A percentile compares a stretch with the other conserved stretches of the same genome.
Evolutionary conservation across 768 basidiomycete species (phyloP).

Genomic region (Leccinum aurantiacum): DNA sequence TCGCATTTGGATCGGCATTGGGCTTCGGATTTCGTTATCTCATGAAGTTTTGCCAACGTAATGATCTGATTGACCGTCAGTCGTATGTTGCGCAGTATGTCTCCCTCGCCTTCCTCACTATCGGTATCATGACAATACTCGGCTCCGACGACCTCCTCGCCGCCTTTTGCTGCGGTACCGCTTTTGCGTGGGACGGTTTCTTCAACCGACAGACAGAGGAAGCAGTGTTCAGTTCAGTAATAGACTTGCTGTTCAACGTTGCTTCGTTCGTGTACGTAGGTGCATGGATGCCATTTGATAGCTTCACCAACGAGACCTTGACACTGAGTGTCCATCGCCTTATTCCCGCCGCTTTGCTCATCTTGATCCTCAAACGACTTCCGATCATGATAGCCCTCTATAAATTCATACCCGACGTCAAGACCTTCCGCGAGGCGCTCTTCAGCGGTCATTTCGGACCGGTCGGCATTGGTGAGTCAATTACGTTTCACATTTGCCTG

Average conservation of each 20-base stretch:
- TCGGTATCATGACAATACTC: constrained; percentile 80
- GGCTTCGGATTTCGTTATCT: constrained; percentile 82
- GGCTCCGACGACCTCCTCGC: constrained; percentile 94
- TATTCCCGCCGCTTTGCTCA: constrained; percentile 74
- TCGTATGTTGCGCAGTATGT: constrained; percentile 94
- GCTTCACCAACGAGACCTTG: constrained; percentile 64
- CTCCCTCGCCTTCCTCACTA: constrained; percentile 78
- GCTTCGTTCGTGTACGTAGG: constrained; percentile 96
- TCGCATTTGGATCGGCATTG: constrained; percentile 69
- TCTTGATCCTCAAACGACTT: constrained; percentile 80
- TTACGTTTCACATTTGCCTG: background rate
- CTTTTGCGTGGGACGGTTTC: constrained; percentile 97
- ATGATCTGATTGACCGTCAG: constrained; percentile 87
- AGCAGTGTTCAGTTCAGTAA: constrained; percentile 92
- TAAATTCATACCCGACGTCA: constrained; percentile 94
- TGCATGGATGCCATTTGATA: constrained; percentile 93
- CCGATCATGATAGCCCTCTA: constrained; percentile 84
- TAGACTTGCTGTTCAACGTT: constrained; percentile 94
- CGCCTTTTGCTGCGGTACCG: constrained; percentile 91
- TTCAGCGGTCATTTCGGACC: constrained; percentile 97
- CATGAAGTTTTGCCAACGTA: constrained; percentile 90
- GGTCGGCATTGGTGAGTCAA: constrained; percentile 64
- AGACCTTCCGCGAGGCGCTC: constrained; percentile 88
- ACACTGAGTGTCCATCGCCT: constrained; percentile 83
- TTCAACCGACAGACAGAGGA: constrained; percentile 94